Percentiles rank a stretch among this genome's conserved stretches.
Conservation (phyloP, 2,329 filamentous ascomycete species). For the Arthroderma sp. region DNA sequence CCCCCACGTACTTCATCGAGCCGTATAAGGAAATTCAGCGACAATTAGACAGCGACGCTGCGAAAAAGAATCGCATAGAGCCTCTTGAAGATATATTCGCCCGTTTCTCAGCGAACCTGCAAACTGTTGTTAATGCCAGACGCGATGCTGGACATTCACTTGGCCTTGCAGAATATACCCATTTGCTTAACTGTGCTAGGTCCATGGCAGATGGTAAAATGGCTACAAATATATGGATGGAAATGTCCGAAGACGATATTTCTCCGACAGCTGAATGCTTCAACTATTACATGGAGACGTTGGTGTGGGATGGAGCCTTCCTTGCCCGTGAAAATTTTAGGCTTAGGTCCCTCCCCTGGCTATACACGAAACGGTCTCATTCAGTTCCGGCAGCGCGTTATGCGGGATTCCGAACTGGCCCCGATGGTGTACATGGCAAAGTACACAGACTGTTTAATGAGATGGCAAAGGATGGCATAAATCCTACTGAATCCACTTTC, state of each 20-base stretch:
- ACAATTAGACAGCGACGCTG: constrained; percentile 37
- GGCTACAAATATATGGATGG: constrained; percentile 36
- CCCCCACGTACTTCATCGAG: constrained; percentile 42
- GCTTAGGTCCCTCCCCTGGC: constrained; percentile 21
- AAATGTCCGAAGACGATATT: constrained; percentile 27
- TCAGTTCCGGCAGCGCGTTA: constrained; percentile 11
- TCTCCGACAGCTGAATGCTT: constrained; percentile 39
- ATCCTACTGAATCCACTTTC: constrained; percentile 41
- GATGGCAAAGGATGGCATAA: constrained; percentile 34
- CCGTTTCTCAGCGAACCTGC: constrained; percentile 27
- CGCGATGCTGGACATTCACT: constrained; percentile 24
- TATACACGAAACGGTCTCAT: constrained; percentile 18
- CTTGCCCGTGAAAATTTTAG: constrained; percentile 28
- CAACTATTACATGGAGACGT: constrained; percentile 41
- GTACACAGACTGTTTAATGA: constrained; percentile 32
- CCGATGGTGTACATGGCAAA: constrained; percentile 21
- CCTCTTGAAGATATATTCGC: constrained; percentile 26
- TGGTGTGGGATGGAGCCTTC: constrained; percentile 34
- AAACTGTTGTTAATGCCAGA: constrained; percentile 26
- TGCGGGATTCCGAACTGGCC: constrained; percentile 20
- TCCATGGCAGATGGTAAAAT: constrained; percentile 33
- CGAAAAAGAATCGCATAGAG: constrained; percentile 30
- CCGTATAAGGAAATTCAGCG: constrained; percentile 35
- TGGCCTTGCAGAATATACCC: constrained; percentile 37
- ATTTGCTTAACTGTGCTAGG: constrained; percentile 40